phyloP scores from a whole-genome alignment of 305 asterid species.

The Fraxinus latifolia region DNA sequence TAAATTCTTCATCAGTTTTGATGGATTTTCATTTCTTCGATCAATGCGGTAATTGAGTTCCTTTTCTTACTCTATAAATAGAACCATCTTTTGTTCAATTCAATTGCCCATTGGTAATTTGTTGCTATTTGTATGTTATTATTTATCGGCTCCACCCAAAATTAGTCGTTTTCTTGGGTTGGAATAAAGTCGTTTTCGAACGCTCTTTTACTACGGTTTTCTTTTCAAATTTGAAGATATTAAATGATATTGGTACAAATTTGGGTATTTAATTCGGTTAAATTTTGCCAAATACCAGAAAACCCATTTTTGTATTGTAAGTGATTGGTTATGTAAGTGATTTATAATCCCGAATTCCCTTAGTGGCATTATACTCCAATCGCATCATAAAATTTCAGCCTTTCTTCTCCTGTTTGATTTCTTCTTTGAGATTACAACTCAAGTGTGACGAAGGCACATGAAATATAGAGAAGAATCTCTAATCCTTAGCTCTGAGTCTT shows the following conservation, averaged over 20 bases:
- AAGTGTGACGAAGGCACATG: not conserved
- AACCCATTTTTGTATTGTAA: conserved; percentile 10
- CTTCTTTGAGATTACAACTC: not conserved
- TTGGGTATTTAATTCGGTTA: conserved; percentile 1
- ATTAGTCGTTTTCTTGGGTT: not conserved
- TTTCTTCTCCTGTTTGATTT: not conserved
- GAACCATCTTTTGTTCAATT: not conserved
- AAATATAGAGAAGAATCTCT: not conserved
- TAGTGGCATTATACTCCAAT: not conserved
- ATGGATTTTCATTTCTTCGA: conserved; percentile 17
- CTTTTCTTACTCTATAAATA: not conserved
- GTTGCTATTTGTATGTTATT: not conserved
- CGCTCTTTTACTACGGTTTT: conserved; percentile 1
- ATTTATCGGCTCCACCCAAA: not conserved
- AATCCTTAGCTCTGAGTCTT: not conserved
- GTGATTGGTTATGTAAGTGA: not conserved
- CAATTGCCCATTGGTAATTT: not conserved
- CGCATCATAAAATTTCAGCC: not conserved
- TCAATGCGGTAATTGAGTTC: conserved; percentile 32
- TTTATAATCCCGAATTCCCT: not conserved
- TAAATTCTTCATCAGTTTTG: conserved; percentile 18
- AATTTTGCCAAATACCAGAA: conserved; percentile 19
- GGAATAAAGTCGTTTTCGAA: not conserved
- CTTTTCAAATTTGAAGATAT: conserved; percentile 3
- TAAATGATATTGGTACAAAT: conserved; percentile 4